Conservation (phyloP, 306 rosid species). For the Acacia acuminata region DNA sequence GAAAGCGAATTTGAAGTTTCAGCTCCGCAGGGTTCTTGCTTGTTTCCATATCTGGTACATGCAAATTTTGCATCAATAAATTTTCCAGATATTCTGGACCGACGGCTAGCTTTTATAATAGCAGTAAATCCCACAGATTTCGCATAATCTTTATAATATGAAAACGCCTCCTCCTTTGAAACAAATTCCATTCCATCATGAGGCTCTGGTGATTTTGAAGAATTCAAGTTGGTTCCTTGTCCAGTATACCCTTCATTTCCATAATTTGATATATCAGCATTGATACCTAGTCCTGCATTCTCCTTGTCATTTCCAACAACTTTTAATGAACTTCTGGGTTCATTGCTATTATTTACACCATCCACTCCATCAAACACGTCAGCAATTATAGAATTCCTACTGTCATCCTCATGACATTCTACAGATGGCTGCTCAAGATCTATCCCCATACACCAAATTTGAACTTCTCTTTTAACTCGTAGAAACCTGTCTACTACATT, state of each 20-base stretch:
- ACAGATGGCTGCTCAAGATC: conserved; percentile 74
- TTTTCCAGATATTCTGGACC: conserved; percentile 76
- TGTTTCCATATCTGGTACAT: conserved; percentile 73
- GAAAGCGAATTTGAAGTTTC: conserved; percentile 11
- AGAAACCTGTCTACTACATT: conserved; percentile 13
- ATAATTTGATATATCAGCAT: conserved; percentile 49
- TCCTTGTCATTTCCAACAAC: conserved; percentile 49
- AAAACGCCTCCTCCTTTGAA: conserved; percentile 75
- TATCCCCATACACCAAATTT: conserved; percentile 56
- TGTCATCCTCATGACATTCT: conserved; percentile 13
- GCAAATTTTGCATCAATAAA: conserved; percentile 90
- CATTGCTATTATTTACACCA: neutral
- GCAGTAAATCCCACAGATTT: conserved; percentile 78
- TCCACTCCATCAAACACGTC: neutral
- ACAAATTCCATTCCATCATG: conserved; percentile 77
- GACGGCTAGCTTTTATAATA: conserved; percentile 77
- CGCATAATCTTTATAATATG: conserved; percentile 80
- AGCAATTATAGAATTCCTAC: neutral
- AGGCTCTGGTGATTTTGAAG: conserved; percentile 51
- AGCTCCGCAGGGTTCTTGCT: conserved; percentile 57
- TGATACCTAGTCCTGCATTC: conserved; percentile 52
- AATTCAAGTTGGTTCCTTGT: conserved; percentile 57
- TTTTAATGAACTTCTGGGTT: neutral
- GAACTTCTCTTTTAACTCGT: neutral
- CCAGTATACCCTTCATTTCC: conserved; percentile 57